These are phyloP conservation scores for Lasiodiplodia citricola DNA, from an alignment of 2,329 filamentous ascomycete genomes.

Conservation along the genomic window DNA sequence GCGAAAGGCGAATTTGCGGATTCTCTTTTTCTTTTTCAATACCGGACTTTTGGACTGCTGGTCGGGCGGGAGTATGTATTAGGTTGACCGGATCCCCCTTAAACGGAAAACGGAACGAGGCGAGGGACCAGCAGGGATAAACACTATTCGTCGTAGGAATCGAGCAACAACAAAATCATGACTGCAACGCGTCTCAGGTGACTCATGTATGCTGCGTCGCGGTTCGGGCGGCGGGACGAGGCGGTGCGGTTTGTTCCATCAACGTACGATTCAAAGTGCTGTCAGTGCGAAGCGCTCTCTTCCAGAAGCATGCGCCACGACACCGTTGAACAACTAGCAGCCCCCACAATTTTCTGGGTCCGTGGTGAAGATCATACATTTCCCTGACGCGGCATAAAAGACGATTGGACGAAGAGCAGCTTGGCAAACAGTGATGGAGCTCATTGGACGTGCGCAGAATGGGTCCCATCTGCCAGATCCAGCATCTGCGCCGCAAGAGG, in stretches of 20 bases:
- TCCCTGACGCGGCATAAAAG: background rate
- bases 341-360: constrained; percentile 20
- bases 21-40: constrained; percentile 15
- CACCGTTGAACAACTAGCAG: constrained; percentile 21
- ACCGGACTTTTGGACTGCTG: constrained; percentile 17
- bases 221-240: background rate
- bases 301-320: constrained; percentile 13
- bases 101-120: background rate
- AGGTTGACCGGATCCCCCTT: constrained; percentile 17
- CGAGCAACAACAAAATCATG: constrained; percentile 4
- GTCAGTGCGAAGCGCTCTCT: constrained; percentile 22
- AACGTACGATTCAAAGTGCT: background rate
- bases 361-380: constrained; percentile 13
- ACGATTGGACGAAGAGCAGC: background rate
- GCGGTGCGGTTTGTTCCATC: background rate
- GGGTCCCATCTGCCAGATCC: constrained; percentile 10
- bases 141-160: constrained; percentile 14
- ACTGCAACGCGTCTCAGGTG: background rate
- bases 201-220: background rate
- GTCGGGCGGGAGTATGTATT: constrained; percentile 14
- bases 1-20: constrained; percentile 18
- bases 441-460: background rate
- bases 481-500: constrained; percentile 1
- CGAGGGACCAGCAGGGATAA: constrained; percentile 4
- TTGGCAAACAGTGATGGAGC: constrained; percentile 11